phyloP scores from a whole-genome alignment of 2,329 filamentous ascomycete genomes.

The Ciborinia camelliae region DNA sequence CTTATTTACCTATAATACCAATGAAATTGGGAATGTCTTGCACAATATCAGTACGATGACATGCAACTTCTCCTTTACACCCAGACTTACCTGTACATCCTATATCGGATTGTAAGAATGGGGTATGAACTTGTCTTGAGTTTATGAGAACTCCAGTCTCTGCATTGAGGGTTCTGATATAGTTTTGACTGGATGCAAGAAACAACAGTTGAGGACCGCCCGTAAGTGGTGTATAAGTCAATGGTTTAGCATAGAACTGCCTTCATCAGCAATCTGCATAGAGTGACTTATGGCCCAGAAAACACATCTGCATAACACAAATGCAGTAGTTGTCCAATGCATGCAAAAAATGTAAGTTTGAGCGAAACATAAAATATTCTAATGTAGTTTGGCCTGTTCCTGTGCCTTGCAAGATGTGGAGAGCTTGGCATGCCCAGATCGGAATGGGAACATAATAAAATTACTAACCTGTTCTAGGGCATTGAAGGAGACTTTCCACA shows the following conservation, averaged over 20 bases:
- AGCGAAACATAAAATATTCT: neutral
- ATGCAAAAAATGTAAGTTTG: neutral
- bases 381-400: neutral
- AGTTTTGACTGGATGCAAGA: slow-evolving; percentile 56
- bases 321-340: neutral
- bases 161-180: slow-evolving; percentile 54
- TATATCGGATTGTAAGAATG: slow-evolving; percentile 47
- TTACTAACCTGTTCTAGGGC: slow-evolving; percentile 13
- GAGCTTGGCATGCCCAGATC: neutral
- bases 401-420: no score
- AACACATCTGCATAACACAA: neutral
- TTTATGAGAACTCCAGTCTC: slow-evolving; percentile 51
- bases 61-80: neutral
- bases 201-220: slow-evolving; percentile 52
- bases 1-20: slow-evolving; percentile 22
- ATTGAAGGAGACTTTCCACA: slow-evolving; percentile 46
- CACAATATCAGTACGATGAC: neutral
- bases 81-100: slow-evolving; percentile 37
- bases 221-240: slow-evolving; percentile 50
- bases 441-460: neutral
- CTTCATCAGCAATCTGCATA: slow-evolving; percentile 41
- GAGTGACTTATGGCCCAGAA: neutral
- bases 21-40: slow-evolving; percentile 25
- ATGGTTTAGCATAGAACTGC: slow-evolving; percentile 50
- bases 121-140: slow-evolving; percentile 47